Evolutionary conservation across 2,329 filamentous ascomycete species (phyloP).

Genomic region (Colletotrichum horii): DNA sequence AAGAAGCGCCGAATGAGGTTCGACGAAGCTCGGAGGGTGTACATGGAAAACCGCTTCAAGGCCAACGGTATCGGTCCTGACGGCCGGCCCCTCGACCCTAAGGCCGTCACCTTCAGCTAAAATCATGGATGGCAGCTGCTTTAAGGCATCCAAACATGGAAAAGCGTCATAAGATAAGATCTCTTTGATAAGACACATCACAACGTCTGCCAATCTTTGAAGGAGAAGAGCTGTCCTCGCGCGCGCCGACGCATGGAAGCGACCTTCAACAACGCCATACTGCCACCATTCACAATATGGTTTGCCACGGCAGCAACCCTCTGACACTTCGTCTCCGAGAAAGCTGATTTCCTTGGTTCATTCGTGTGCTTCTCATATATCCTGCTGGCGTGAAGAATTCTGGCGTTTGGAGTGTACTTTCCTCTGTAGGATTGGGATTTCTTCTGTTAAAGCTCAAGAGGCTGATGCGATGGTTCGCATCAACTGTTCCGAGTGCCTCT

Average conservation of each 20-base stretch:
- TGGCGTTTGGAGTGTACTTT: not conserved
- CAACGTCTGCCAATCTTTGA: not conserved
- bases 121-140: not conserved
- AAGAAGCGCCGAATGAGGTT: conserved; percentile 82
- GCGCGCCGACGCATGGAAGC: not conserved
- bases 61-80: conserved; percentile 89
- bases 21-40: conserved; percentile 87
- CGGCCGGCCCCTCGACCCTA: conserved; percentile 86
- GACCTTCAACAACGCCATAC: not conserved
- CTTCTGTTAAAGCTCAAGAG: not conserved
- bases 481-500: not conserved
- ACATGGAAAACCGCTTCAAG: conserved; percentile 84
- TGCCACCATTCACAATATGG: not conserved
- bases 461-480: not conserved
- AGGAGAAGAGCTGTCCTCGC: not conserved
- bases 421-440: not conserved
- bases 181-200: not conserved
- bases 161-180: not conserved
- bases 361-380: not conserved
- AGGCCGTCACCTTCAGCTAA: conserved; percentile 90
- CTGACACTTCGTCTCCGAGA: not conserved
- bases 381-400: not conserved
- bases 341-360: not conserved
- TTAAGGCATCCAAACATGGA: not conserved
- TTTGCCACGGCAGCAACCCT: not conserved